Conservation (phyloP, 148 eudicot genomes). For the Cornus florida region DNA sequence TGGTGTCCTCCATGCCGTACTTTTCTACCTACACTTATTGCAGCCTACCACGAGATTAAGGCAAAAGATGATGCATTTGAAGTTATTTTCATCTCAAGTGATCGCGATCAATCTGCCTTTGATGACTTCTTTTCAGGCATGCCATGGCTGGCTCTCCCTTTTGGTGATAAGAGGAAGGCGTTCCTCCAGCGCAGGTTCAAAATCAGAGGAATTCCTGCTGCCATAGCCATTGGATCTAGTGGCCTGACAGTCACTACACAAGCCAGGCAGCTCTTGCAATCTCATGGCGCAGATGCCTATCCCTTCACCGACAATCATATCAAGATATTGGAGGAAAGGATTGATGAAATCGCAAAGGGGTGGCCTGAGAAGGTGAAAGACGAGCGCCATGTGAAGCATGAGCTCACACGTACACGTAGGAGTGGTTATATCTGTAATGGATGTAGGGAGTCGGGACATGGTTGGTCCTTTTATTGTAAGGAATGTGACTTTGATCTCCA, state of each 20-base stretch:
- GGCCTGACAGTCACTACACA: constrained; percentile 43
- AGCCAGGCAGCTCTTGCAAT: constrained; percentile 29
- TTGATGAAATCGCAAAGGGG: constrained; percentile 37
- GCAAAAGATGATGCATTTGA: constrained; percentile 42
- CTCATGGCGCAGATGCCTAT: constrained; percentile 52
- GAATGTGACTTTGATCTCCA: background rate
- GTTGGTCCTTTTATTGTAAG: constrained; percentile 5
- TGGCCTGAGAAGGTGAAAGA: constrained; percentile 33
- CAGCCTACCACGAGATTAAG: constrained; percentile 46
- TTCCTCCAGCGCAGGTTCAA: constrained; percentile 38
- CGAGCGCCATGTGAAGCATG: constrained; percentile 22
- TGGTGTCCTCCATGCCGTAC: constrained; percentile 64
- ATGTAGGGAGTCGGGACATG: background rate
- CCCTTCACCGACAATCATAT: constrained; percentile 59
- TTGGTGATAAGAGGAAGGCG: constrained; percentile 51
- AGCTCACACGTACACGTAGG: background rate
- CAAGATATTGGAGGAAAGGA: constrained; percentile 19
- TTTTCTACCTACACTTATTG: constrained; percentile 49
- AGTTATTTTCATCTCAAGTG: constrained; percentile 53
- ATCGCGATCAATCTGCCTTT: constrained; percentile 42
- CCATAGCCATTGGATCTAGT: constrained; percentile 44
- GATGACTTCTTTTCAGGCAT: constrained; percentile 42
- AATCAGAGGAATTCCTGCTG: constrained; percentile 47
- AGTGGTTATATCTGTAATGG: background rate
- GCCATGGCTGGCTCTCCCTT: constrained; percentile 68